These are phyloP conservation scores for Chlorella sp. DNA, from an alignment of 139 green algal genomes.

Conservation along the genomic window DNA sequence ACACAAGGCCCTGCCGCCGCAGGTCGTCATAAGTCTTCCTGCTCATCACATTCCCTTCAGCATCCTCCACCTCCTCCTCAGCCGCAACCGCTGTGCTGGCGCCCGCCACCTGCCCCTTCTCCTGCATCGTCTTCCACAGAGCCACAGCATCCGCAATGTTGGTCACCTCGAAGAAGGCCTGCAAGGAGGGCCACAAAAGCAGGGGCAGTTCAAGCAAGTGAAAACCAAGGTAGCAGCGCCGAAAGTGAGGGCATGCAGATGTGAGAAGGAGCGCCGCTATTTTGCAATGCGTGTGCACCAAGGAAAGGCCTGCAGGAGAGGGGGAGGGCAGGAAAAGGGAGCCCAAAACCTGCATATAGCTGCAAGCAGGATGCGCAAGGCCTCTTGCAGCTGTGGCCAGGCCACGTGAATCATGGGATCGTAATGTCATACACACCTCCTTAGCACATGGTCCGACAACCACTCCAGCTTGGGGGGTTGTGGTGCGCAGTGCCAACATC, in stretches of 20 bases:
- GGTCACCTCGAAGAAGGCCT: constrained; percentile 74
- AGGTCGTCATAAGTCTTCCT: constrained; percentile 91
- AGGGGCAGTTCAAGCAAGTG: too few relatives aligned
- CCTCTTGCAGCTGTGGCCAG: too few relatives aligned
- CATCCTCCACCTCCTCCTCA: constrained; percentile 90
- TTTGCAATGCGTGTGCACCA: too few relatives aligned
- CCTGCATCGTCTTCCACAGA: constrained; percentile 86
- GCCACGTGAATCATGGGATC: too few relatives aligned
- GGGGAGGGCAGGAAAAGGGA: too few relatives aligned
- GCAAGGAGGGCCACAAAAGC: too few relatives aligned
- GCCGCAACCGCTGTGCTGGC: background rate
- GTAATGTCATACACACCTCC: too few relatives aligned
- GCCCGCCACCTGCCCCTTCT: constrained; percentile 38
- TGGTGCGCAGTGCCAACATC: too few relatives aligned
- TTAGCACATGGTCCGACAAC: too few relatives aligned
- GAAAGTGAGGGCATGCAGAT: background rate
- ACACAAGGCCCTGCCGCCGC: constrained; percentile 88
- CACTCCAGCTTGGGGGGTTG: too few relatives aligned
- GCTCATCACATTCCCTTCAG: constrained; percentile 91
- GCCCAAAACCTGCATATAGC: background rate
- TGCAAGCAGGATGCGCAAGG: background rate
- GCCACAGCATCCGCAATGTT: constrained; percentile 88
- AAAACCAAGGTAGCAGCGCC: background rate
- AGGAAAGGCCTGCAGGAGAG: too few relatives aligned
- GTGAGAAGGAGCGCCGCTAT: too few relatives aligned